Evolutionary conservation across 2,329 filamentous ascomycete genomes (phyloP).

Genomic region (Neonectria magnoliae): DNA sequence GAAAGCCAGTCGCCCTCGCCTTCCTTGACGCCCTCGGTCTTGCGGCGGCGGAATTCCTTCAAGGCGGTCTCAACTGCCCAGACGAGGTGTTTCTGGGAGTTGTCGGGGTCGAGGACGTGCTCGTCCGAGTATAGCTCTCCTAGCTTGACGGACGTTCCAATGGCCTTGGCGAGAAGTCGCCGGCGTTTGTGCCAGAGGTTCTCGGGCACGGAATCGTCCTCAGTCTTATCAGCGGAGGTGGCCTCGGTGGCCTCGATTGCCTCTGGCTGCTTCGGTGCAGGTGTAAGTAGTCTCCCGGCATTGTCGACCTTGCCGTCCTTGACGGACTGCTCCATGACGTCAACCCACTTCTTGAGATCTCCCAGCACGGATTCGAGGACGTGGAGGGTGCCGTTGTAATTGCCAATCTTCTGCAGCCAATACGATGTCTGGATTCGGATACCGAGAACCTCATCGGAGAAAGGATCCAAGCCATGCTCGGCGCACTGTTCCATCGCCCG

Average conservation of each 20-base stretch:
- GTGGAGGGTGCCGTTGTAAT: conserved; percentile 75
- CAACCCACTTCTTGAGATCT: conserved; percentile 74
- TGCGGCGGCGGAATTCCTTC: conserved; percentile 76
- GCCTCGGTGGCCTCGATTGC: conserved; percentile 14
- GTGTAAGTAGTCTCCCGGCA: conserved; percentile 47
- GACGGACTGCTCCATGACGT: conserved; percentile 61
- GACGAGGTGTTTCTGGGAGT: conserved; percentile 76
- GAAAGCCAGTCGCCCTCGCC: conserved; percentile 78
- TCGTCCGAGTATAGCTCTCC: conserved; percentile 83
- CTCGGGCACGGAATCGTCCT: conserved; percentile 49
- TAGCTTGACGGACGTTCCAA: conserved; percentile 83
- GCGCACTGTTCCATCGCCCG: conserved; percentile 79
- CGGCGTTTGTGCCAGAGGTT: conserved; percentile 68
- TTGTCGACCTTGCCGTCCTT: conserved; percentile 58
- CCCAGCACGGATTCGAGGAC: conserved; percentile 79
- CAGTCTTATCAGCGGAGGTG: conserved; percentile 34
- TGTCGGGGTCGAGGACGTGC: conserved; percentile 77
- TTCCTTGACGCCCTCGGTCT: conserved; percentile 73
- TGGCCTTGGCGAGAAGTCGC: conserved; percentile 75
- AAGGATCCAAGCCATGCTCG: conserved; percentile 82
- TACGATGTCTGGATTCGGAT: conserved; percentile 84
- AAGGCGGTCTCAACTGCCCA: conserved; percentile 85
- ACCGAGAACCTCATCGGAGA: conserved; percentile 90
- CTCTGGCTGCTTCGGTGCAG: conserved; percentile 22
- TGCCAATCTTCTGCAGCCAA: conserved; percentile 81